phyloP scores from a whole-genome alignment of 768 basidiomycete genomes.

The Trichaptum fuscoviolaceum region DNA sequence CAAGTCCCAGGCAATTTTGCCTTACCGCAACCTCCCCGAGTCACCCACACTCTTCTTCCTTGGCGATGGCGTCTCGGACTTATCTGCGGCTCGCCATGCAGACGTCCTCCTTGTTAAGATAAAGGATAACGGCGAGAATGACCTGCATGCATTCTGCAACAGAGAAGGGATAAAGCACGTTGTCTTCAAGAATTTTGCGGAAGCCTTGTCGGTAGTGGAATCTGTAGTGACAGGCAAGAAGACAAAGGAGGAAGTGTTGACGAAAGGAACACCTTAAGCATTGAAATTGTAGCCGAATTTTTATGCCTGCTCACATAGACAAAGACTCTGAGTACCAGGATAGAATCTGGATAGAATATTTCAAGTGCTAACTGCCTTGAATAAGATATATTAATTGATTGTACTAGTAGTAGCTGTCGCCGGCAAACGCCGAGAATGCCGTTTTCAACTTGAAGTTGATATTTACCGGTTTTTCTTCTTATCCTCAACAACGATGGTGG shows the following conservation, averaged over 20 bases:
- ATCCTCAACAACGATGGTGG: too few relatives aligned
- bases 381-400: neutral
- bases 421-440: neutral
- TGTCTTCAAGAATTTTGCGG: constrained; percentile 66
- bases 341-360: too few relatives aligned
- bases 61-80: constrained; percentile 97
- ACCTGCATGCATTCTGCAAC: constrained; percentile 78
- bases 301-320: neutral
- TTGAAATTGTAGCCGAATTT: neutral
- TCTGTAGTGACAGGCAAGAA: constrained; percentile 68
- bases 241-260: constrained; percentile 47
- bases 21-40: constrained; percentile 65
- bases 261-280: neutral
- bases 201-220: constrained; percentile 54
- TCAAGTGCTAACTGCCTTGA: too few relatives aligned
- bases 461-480: too few relatives aligned
- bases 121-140: constrained; percentile 74
- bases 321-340: too few relatives aligned
- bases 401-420: neutral
- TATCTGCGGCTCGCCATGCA: constrained; percentile 89
- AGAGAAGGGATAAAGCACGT: constrained; percentile 76
- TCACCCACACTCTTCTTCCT: constrained; percentile 92
- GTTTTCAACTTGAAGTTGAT: too few relatives aligned
- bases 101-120: constrained; percentile 94
- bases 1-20: constrained; percentile 91